Conservation (phyloP, 1,284 basidiomycete genomes). For the Gomphus bonarii region DNA sequence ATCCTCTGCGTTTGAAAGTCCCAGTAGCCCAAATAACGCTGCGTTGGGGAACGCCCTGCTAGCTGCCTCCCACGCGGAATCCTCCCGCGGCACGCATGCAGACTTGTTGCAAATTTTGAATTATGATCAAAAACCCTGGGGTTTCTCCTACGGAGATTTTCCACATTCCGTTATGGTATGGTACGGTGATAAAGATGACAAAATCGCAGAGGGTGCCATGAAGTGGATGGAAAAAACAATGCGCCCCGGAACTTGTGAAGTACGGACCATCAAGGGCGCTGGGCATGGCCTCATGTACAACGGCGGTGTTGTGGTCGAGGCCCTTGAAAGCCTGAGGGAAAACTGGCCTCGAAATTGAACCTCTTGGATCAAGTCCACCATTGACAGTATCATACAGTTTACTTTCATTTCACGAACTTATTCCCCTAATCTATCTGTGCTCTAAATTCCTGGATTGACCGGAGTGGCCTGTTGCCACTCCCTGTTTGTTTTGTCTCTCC, state of each 20-base stretch:
- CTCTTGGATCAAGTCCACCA: background rate
- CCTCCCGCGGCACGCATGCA: constrained; percentile 79
- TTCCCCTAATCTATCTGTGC: constrained; percentile 6
- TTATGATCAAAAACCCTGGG: constrained; percentile 76
- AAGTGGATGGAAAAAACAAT: constrained; percentile 86
- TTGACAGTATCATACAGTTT: background rate
- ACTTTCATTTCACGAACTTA: background rate
- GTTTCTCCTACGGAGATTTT: constrained; percentile 73
- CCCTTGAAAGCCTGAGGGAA: constrained; percentile 60
- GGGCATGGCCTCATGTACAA: constrained; percentile 92
- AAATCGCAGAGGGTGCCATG: constrained; percentile 81
- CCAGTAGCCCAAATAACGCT: constrained; percentile 44
- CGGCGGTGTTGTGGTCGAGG: constrained; percentile 79
- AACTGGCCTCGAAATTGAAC: constrained; percentile 34
- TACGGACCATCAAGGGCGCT: constrained; percentile 78
- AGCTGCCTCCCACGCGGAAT: constrained; percentile 91
- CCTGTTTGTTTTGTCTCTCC: constrained; percentile 1
- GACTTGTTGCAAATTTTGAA: constrained; percentile 89
- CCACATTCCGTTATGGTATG: constrained; percentile 77
- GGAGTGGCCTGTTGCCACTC: background rate
- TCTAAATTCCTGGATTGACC: background rate
- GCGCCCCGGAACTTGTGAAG: constrained; percentile 62
- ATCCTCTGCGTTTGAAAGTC: constrained; percentile 17
- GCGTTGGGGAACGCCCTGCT: constrained; percentile 76
- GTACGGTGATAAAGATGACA: constrained; percentile 91